These are phyloP conservation scores for Pichia sp. DNA, from an alignment of 1,139 yeast species.

Conservation along the genomic window DNA sequence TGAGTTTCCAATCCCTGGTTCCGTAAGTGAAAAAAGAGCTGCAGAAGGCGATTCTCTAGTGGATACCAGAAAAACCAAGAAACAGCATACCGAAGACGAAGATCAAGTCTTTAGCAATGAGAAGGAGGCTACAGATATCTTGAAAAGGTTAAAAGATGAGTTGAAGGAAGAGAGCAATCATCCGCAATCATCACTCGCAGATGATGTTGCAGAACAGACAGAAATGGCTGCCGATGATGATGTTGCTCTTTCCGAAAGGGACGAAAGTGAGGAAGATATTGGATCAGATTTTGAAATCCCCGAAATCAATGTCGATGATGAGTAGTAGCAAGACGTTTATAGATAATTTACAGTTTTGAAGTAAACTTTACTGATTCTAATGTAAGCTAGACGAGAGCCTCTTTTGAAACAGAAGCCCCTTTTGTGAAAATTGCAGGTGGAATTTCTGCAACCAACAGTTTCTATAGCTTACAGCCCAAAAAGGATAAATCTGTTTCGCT, in stretches of 20 bases:
- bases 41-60: slow-evolving; percentile 7
- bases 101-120: slow-evolving; percentile 19
- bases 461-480: slow-evolving; percentile 16
- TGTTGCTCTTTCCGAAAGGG: neutral
- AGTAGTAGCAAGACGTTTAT: slow-evolving; percentile 6
- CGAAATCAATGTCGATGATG: slow-evolving; percentile 31
- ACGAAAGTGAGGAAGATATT: slow-evolving; percentile 22
- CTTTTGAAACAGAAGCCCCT: neutral
- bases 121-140: slow-evolving; percentile 7
- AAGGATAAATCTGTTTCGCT: slow-evolving; percentile 6
- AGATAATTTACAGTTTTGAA: neutral
- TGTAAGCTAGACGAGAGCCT: slow-evolving; percentile 7
- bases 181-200: neutral
- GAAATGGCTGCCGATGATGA: slow-evolving; percentile 5
- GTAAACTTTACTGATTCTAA: neutral
- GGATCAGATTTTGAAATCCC: slow-evolving; percentile 35
- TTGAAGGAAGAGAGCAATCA: slow-evolving; percentile 9
- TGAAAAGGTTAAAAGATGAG: slow-evolving; percentile 8
- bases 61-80: slow-evolving; percentile 4
- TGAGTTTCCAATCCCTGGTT: neutral
- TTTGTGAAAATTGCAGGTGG: slow-evolving; percentile 1
- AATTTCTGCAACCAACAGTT: slow-evolving; percentile 15
- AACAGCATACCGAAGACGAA: slow-evolving; percentile 5
- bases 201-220: neutral
- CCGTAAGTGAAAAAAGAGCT: slow-evolving; percentile 7